Evolutionary conservation across 1,284 basidiomycete species (phyloP), one percentile per base, ranked within the genome.

Genomic region (Ceratorhiza oryzae-sativae): DNA sequence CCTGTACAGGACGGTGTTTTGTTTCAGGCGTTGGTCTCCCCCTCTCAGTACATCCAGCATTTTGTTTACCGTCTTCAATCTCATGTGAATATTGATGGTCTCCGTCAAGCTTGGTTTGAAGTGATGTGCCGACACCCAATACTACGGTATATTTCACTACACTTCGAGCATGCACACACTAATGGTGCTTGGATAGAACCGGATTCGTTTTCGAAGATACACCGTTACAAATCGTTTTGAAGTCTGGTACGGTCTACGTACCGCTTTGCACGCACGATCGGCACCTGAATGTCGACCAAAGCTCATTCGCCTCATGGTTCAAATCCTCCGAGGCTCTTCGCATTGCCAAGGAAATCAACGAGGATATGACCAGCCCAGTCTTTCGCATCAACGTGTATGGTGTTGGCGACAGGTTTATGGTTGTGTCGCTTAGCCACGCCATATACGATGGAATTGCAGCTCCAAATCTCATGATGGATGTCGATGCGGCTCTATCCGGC

Each of bases 1-100:
- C 80, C 84, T 18, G 79, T 85, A 18, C 85, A 86, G 73, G 84
- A 85, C 76, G 85, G 85, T 42, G 81, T 86, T 15, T 76, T 86
- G 46, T 83, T 82, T 71, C 80, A 82, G 46, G 84, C 84, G 9
- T 78, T 79, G 27, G 80, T 80, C 25, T 74, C 79, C 20, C 78
- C 79, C 41, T 78, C 80, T 1, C 79, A 84, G 70, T 86, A 84
- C 75, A 82, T 86, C 3, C 85, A 86, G 60, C 85, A 85, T 76
- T 78, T 85, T 53, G 73, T 85, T 5, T 74, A 67, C 25, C 62
- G 42, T 20, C 23, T 61, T 34, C 58, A 60, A 20, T 39, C 34
- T 34, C 30, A 30, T 25, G 65, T 73, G 8, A 36, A 41, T 23
- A 60, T 18, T 12, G 23, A 58, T 6, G 45, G 58, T 20, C n/a